Base-by-base conservation (phyloP, 148 eudicot species). In the Chenopodium berlandieri region DNA sequence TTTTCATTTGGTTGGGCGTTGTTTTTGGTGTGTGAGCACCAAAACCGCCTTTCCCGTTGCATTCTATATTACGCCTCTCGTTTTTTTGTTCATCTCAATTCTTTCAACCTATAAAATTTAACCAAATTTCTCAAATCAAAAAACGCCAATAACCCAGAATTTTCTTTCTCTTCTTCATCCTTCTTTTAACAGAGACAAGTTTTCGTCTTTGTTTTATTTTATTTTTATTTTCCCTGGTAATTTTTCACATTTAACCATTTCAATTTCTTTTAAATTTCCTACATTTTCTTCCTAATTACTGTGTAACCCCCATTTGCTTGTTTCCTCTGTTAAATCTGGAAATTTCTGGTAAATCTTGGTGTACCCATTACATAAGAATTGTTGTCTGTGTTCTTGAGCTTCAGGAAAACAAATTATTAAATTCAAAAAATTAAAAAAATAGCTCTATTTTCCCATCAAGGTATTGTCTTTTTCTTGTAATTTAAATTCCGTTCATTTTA, bases 41-140 rank as follows among this genome's bases (percentile, higher is more conserved):
- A 83, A 75, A 76, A 52, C 78, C 56, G 69, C 78, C 77, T 80
- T 83, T 62, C 47, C 47, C 78, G 40, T 25, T 71, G 27, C 83
- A 82, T 73, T 82, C 82, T 67, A 16, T 56, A 67, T 27, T n/a
- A 11, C 74, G 54, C 81, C 75, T 76, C 68, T 83, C 79, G 23
- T 70, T 80, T 81, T 60, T 73, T 27, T 63, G 22, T 84, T 19
- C 56, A 72, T 23, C 79, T 32, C 56, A 40, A 6, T 40, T 40
- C 44, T 40, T 40, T 40, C 44, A 40, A 40, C 44, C 44, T 40
- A 40, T 40, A 40, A 40, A 40, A 40, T 5, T 40, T 40, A 40
- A 40, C 44, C 44, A 40, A 40, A 40, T 23, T 30, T 50, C 32
- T 58, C 4, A 58, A 32, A 44, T 75, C 9, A 78, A 75, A 40